These are phyloP conservation scores for Suhomyces tanzawaensis DNA, from an alignment of 805 yeast genomes.

Conservation along the genomic window DNA sequence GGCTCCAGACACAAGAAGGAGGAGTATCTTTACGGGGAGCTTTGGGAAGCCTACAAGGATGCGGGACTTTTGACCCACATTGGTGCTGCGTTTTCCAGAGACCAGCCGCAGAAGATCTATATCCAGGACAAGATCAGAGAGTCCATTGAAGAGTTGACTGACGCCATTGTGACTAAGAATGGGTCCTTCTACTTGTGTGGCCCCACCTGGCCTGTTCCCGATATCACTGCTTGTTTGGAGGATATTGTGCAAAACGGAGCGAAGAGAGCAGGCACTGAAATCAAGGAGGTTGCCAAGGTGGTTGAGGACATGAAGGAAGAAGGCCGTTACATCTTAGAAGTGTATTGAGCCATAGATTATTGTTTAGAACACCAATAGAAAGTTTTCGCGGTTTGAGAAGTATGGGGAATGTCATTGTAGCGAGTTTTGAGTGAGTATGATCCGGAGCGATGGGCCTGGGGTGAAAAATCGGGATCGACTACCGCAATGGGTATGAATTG, in stretches of 20 bases:
- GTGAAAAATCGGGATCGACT: no score
- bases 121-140: slow-evolving; percentile 92
- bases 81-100: slow-evolving; percentile 98
- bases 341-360: slow-evolving; percentile 59
- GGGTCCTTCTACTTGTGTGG: slow-evolving; percentile 97
- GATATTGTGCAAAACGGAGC: slow-evolving; percentile 79
- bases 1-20: slow-evolving; percentile 96
- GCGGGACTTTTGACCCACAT: slow-evolving; percentile 91
- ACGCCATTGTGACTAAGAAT: slow-evolving; percentile 70
- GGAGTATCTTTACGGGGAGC: slow-evolving; percentile 93
- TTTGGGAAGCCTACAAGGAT: slow-evolving; percentile 94
- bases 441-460: no score
- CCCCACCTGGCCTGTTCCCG: slow-evolving; percentile 99
- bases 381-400: no score
- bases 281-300: slow-evolving; percentile 69
- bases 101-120: slow-evolving; percentile 90
- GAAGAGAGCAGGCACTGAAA: slow-evolving; percentile 53
- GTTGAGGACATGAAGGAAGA: slow-evolving; percentile 93
- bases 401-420: slow-evolving; percentile 9
- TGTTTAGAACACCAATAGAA: no score
- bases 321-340: slow-evolving; percentile 90
- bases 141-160: slow-evolving; percentile 66
- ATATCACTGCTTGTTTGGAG: slow-evolving; percentile 83
- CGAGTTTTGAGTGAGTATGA: not conserved
- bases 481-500: no score